Evolutionary conservation across 805 yeast species (phyloP).

Genomic region (Hagleromyces aurorensis): DNA sequence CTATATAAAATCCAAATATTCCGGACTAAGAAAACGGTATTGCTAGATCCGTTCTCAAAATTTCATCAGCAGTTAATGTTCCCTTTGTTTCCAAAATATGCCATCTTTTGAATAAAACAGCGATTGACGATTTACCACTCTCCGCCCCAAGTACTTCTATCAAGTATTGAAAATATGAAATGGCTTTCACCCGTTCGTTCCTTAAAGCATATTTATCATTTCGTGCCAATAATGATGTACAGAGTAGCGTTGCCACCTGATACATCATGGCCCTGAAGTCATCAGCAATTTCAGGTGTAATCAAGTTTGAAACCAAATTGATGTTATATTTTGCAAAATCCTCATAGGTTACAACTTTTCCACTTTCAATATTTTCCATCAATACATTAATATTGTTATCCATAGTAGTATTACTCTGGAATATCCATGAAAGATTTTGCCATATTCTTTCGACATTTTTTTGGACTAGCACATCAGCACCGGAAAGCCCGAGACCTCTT

Average conservation of each 20-base stretch:
- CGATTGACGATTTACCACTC: slow-evolving; percentile 9
- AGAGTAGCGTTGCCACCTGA: slow-evolving; percentile 7
- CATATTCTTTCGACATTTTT: slow-evolving; percentile 5
- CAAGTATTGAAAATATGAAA: slow-evolving; percentile 8
- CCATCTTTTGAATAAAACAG: slow-evolving; percentile 8
- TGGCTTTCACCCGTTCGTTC: slow-evolving; percentile 5
- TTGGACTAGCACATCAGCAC: slow-evolving; percentile 4
- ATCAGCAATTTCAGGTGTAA: slow-evolving; percentile 4
- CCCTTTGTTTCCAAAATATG: slow-evolving; percentile 1
- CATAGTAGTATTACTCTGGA: slow-evolving; percentile 1
- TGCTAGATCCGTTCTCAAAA: slow-evolving; percentile 2
- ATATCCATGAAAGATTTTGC: slow-evolving; percentile 7
- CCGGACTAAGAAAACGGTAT: slow-evolving; percentile 5
- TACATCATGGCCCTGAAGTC: slow-evolving; percentile 13
- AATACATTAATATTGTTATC: slow-evolving; percentile 1
- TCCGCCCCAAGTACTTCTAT: slow-evolving; percentile 11
- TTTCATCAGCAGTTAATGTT: slow-evolving; percentile 1
- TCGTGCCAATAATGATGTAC: slow-evolving; percentile 3
- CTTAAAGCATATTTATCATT: slow-evolving; percentile 3
- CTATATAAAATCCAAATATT: too few relatives aligned
- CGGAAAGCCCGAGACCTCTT: slow-evolving; percentile 3
- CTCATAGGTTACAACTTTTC: slow-evolving; percentile 3
- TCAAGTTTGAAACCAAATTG: slow-evolving; percentile 4
- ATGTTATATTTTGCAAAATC: slow-evolving; percentile 2
- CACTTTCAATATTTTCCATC: slow-evolving; percentile 5